Evolutionary conservation across 257 asterid genomes (phyloP).

Genomic region (Handroanthus guayacan): DNA sequence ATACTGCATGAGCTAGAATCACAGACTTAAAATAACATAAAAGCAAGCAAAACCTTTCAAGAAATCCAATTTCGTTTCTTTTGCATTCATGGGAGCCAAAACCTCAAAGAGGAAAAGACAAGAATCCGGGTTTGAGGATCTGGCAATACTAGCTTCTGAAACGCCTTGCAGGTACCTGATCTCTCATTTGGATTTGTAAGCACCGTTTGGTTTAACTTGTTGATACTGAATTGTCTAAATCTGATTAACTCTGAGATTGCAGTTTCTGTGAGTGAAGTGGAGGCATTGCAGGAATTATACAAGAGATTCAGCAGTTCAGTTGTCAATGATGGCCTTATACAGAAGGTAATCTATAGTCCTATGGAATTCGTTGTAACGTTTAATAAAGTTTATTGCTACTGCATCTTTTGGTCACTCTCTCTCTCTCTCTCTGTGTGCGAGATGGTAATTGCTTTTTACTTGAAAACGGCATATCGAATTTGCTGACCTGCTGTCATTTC

Average conservation of each 20-base stretch:
- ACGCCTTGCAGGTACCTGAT: conserved; percentile 33
- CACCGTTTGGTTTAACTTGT: neutral
- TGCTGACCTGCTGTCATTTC: neutral
- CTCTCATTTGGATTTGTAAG: neutral
- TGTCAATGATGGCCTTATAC: conserved; percentile 32
- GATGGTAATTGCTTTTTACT: neutral
- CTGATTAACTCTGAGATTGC: neutral
- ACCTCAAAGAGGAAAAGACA: conserved; percentile 23
- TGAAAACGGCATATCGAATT: neutral
- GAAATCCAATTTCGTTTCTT: neutral
- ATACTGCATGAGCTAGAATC: neutral
- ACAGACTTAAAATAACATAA: neutral
- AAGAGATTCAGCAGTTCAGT: conserved; percentile 33
- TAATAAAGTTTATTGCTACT: neutral
- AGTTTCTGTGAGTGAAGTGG: conserved; percentile 37
- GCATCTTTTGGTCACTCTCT: neutral
- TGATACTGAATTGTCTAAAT: neutral
- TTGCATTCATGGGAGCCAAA: conserved; percentile 31
- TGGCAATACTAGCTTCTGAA: conserved; percentile 37
- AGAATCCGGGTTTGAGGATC: conserved; percentile 24
- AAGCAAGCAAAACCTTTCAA: neutral
- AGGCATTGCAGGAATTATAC: conserved; percentile 32
- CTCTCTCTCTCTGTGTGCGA: neutral
- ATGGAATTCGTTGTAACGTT: neutral
- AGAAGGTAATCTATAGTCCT: conserved; percentile 25